phyloP scores from a whole-genome alignment of 345 rosid species.

The Combretum micranthum region DNA sequence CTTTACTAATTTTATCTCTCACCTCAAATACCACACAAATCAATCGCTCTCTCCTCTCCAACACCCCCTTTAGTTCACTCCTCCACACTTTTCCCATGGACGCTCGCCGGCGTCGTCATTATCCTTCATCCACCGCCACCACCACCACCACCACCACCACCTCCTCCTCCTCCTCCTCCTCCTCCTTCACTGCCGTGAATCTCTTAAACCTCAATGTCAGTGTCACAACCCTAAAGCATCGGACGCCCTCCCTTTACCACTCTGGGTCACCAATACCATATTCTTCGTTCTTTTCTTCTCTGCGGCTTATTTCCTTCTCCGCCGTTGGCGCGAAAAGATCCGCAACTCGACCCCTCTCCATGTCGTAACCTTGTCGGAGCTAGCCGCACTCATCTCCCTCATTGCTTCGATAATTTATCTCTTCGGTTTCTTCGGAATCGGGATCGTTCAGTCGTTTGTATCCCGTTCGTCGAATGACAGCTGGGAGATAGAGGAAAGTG shows the following conservation, averaged over 20 bases:
- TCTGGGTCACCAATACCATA: conserved; percentile 33
- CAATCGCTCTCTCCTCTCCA: conserved; percentile 10
- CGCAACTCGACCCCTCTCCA: conserved; percentile 64
- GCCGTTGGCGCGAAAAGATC: conserved; percentile 42
- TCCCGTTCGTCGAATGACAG: conserved; percentile 41
- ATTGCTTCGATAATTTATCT: conserved; percentile 71
- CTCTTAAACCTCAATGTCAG: too few species aligned
- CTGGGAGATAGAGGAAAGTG: conserved; percentile 46
- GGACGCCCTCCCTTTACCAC: conserved; percentile 39
- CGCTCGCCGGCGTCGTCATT: conserved; percentile 7
- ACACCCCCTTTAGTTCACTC: neutral
- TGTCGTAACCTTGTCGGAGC: conserved; percentile 36
- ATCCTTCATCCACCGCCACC: conserved; percentile 5
- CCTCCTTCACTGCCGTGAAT: neutral
- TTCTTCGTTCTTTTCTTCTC: conserved; percentile 48
- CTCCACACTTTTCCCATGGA: conserved; percentile 6
- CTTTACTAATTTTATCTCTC: neutral
- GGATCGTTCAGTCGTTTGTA: conserved; percentile 67
- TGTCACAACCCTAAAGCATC: conserved; percentile 20
- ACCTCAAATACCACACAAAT: conserved; percentile 2
- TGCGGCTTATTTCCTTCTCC: conserved; percentile 44
- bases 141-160: neutral
- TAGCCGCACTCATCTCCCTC: conserved; percentile 31
- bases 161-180: conserved; percentile 6
- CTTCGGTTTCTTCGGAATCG: conserved; percentile 77